Base-by-base conservation (phyloP, 23 red algal genomes). In the Rhodosorus marinus region DNA sequence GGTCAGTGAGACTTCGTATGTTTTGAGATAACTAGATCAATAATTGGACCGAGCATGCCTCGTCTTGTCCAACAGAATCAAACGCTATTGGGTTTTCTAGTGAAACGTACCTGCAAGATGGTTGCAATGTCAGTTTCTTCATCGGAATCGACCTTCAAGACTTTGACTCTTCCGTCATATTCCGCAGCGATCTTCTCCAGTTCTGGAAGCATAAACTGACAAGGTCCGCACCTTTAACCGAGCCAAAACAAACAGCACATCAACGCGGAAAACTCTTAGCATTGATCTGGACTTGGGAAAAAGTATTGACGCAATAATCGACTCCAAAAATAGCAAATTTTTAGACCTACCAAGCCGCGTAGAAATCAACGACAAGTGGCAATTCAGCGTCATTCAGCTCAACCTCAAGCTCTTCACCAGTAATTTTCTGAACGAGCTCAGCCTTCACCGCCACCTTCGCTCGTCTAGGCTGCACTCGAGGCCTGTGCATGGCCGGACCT, bases 111-210 rank as follows among this genome's bases (percentile, higher is more conserved):
- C 36, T 55, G 42, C 5, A 82, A 31, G 1, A 67, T 60, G 23
- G 27, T 64, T 33, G 64, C n/a, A 0, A 82, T 49, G 1, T 82
- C 66, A 31, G 77, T 58, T 31, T 72, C 69, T 26, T 52, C 20
- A 28, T 82, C 77, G 14, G 77, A 67, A 26, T 82, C 57, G 14
- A 82, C 26, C 31, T 82, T 82, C 5, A 82, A 15, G 35, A 82
- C 60, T 24, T 69, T 55, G n/a, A 82, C 35, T 24, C 77, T 57
- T 14, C 70, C 66, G 15, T 47, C 77, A 59, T 69, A 82, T 6
- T 69, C 63, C 17, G 40, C 57, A 1, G 63, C 77, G 26, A 82
- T 38, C 33, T 55, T 51, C 11, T 82, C 77, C 5, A 82, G 66
- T 20, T 69, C 65, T 26, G 77, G 77, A 20, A 82, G 14, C 24